phyloP scores from a whole-genome alignment of 2,329 filamentous ascomycete genomes.

The Beauveria caledonica region DNA sequence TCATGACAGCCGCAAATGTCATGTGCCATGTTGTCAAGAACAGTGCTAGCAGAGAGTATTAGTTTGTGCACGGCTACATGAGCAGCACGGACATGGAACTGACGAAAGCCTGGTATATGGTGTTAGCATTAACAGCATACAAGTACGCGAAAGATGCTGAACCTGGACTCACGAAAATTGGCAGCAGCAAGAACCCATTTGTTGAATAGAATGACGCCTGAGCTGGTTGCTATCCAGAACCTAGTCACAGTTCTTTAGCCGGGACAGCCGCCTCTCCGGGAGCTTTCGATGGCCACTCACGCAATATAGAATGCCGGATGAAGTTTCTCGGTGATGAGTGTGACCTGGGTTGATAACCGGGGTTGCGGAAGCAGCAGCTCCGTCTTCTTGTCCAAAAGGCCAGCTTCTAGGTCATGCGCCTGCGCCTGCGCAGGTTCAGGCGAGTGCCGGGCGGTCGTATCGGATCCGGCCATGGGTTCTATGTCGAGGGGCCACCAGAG shows the following conservation, averaged over 20 bases:
- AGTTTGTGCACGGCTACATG: conserved; percentile 34
- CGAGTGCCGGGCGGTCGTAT: too few species aligned
- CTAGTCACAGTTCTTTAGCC: background rate
- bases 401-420: background rate
- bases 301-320: conserved; percentile 7
- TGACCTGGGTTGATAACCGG: background rate
- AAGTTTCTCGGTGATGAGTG: background rate
- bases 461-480: too few species aligned
- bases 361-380: background rate
- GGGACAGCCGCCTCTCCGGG: too few species aligned
- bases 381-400: background rate
- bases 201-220: conserved; percentile 96
- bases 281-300: background rate
- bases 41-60: background rate
- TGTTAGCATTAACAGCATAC: background rate
- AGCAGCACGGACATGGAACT: conserved; percentile 30
- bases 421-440: too few species aligned
- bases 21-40: conserved; percentile 94
- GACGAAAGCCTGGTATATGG: background rate
- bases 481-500: too few species aligned
- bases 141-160: too few species aligned
- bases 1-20: conserved; percentile 86
- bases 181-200: conserved; percentile 90
- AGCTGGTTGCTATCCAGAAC: conserved; percentile 82
- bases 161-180: conserved; percentile 52